phyloP scores from a whole-genome alignment of 768 basidiomycete genomes.

The Russula abietina region DNA sequence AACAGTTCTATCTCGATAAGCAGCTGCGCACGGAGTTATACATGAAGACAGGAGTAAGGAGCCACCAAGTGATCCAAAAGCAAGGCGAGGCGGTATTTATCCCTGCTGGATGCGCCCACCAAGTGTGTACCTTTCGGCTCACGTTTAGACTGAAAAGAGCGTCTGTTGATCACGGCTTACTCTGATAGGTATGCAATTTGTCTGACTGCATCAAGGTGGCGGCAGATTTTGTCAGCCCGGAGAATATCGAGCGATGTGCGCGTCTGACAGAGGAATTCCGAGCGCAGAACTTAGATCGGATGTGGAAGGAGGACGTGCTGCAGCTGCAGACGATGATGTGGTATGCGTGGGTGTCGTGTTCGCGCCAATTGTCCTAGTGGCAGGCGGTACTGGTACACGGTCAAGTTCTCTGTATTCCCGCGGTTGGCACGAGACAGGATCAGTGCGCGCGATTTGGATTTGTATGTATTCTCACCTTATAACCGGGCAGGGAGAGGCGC shows the following conservation, averaged over 20 bases:
- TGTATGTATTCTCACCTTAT: slow-evolving; percentile 21
- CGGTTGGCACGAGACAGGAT: slow-evolving; percentile 8
- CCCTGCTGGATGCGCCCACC: slow-evolving; percentile 88
- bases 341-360: slow-evolving; percentile 81
- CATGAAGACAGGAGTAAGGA: slow-evolving; percentile 61
- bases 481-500: slow-evolving; percentile 7
- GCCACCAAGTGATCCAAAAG: slow-evolving; percentile 81
- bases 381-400: neutral
- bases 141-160: neutral
- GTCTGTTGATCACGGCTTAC: neutral
- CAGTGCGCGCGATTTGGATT: slow-evolving; percentile 6
- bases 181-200: slow-evolving; percentile 73
- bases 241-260: slow-evolving; percentile 84
- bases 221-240: slow-evolving; percentile 88
- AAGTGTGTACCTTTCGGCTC: slow-evolving; percentile 43
- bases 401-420: slow-evolving; percentile 1
- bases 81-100: slow-evolving; percentile 94
- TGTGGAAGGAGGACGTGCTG: slow-evolving; percentile 91
- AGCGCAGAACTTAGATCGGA: slow-evolving; percentile 76
- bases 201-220: slow-evolving; percentile 95
- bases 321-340: slow-evolving; percentile 90
- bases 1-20: slow-evolving; percentile 78
- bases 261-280: slow-evolving; percentile 82
- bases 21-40: slow-evolving; percentile 59
- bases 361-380: slow-evolving; percentile 26